Evolutionary conservation across 2,329 filamentous ascomycete genomes (phyloP).

Genomic region (Phialocephala subalpina): DNA sequence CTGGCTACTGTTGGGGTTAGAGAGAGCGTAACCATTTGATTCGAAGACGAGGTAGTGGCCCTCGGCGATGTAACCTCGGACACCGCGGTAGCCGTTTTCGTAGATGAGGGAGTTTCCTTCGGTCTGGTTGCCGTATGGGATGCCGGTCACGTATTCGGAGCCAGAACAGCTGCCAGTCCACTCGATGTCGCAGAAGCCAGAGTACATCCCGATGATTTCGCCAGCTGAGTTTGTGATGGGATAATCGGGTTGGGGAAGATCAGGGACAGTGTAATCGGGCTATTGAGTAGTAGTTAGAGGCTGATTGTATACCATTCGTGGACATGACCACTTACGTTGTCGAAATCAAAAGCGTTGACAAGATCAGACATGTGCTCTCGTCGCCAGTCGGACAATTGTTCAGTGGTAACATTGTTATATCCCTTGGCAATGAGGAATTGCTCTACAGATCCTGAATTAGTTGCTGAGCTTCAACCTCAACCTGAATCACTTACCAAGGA

Average conservation of each 20-base stretch:
- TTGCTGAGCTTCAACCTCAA: slow-evolving; percentile 19
- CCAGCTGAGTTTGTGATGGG: slow-evolving; percentile 53
- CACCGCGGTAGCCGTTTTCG: slow-evolving; percentile 60
- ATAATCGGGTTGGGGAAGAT: slow-evolving; percentile 50
- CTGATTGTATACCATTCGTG: background rate
- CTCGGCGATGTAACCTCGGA: slow-evolving; percentile 59
- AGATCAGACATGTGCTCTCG: slow-evolving; percentile 56
- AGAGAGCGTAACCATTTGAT: slow-evolving; percentile 50
- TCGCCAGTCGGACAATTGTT: slow-evolving; percentile 54
- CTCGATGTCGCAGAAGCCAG: slow-evolving; percentile 20
- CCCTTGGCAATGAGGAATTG: slow-evolving; percentile 39
- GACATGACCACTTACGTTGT: slow-evolving; percentile 19
- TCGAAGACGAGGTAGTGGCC: slow-evolving; percentile 62
- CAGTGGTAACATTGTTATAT: slow-evolving; percentile 45
- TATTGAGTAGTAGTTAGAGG: slow-evolving; percentile 6
- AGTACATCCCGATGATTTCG: slow-evolving; percentile 34
- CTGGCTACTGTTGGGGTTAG: slow-evolving; percentile 39
- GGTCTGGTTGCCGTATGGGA: slow-evolving; percentile 54
- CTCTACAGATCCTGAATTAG: slow-evolving; percentile 1
- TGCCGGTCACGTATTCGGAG: slow-evolving; percentile 43
- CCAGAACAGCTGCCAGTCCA: slow-evolving; percentile 48
- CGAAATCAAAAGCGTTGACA: slow-evolving; percentile 53
- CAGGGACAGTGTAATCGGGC: slow-evolving; percentile 56
- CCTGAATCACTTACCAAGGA: slow-evolving; percentile 57
- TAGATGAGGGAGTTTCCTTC: slow-evolving; percentile 48